Percentiles rank a stretch among this genome's conserved stretches.
Conservation (phyloP, 192 early-diverging fungal genomes). For the Cetraspora pellucida region DNA sequence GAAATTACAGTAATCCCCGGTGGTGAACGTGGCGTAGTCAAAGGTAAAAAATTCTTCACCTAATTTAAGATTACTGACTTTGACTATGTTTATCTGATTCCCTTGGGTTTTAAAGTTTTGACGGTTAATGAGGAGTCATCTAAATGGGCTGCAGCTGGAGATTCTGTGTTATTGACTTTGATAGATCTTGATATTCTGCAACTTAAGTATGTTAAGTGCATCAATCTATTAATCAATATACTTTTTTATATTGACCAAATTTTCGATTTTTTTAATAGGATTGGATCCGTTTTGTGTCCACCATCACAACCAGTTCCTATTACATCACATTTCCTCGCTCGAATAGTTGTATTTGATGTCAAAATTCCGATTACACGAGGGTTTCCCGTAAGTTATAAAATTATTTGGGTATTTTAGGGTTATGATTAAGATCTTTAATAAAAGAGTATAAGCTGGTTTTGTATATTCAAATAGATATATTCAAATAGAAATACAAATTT, state of each 20-base stretch:
- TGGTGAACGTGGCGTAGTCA: constrained; percentile 72
- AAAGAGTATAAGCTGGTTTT: neutral
- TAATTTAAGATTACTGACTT: neutral
- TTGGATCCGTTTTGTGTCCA: constrained; percentile 83
- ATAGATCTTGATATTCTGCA: constrained; percentile 72
- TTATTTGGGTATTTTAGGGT: neutral
- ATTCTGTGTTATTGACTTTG: constrained; percentile 79
- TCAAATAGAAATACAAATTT: too few relatives aligned
- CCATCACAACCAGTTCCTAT: constrained; percentile 72
- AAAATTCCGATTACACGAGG: constrained; percentile 91
- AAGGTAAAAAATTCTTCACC: constrained; percentile 53
- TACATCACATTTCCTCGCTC: constrained; percentile 74
- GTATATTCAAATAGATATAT: too few relatives aligned
- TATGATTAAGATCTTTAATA: neutral
- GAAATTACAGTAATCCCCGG: constrained; percentile 80
- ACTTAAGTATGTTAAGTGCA: constrained; percentile 51
- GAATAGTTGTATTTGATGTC: constrained; percentile 94
- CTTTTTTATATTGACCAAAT: constrained; percentile 33
- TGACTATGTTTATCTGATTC: neutral
- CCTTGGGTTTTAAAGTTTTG: constrained; percentile 57
- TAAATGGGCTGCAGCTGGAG: constrained; percentile 95
- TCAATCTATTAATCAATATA: constrained; percentile 3
- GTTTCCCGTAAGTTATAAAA: constrained; percentile 64
- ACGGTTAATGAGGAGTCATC: constrained; percentile 69
- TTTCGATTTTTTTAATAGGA: constrained; percentile 42